Evolutionary conservation across 1,284 basidiomycete species (phyloP), one percentile per base, ranked within the genome.

Genomic region (Apiotrichum siamense): DNA sequence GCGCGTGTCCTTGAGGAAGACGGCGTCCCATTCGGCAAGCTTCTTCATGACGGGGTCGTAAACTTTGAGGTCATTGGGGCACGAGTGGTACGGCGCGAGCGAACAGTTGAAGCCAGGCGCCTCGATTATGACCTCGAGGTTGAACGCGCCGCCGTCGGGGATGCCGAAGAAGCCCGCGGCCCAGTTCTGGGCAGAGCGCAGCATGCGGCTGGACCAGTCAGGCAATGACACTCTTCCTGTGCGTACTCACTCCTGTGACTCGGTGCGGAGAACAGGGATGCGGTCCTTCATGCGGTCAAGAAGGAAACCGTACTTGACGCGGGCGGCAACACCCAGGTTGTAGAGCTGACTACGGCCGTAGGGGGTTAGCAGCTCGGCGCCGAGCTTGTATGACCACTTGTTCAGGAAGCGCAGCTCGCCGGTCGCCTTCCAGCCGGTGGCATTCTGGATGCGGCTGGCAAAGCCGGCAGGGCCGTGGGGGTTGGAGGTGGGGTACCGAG

Each of bases 1-100:
- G 29, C 74, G 75, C 0, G 90, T 86, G 41, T 81, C 76, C 46
- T 78, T 74, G 32, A 94, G 80, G 70, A 89, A 94, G 3, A 83
- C 79, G 0, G 70, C 64, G 1, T 83, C 78, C 88, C 88, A 92
- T 55, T 78, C 54, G 7, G 60, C 58, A 13, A 70, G 57, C 52
- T 68, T 70, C 7, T 44, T 47, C 13, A 43, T 50, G 49, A 9
- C 44, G 25, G n/a, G 55, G 23, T 11, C 4, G 40, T 64, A 60
- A 9, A 58, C 50, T 33, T 50, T 59, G 31, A 50, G 47, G 49
- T 66, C 60, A 44, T 62, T 64, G 5, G 56, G 49, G 48, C 68
- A 68, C 55, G 65, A 68, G 36, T 73, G 65, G 58, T 76, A 77
- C 1, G 77, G 75, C 3, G 76, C 73, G 6, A 78, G 69, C 3